A percentile compares a stretch with the other conserved stretches of the same genome.
Evolutionary conservation across 2,329 filamentous ascomycete species (phyloP).

Genomic region (Epichloe baconii): DNA sequence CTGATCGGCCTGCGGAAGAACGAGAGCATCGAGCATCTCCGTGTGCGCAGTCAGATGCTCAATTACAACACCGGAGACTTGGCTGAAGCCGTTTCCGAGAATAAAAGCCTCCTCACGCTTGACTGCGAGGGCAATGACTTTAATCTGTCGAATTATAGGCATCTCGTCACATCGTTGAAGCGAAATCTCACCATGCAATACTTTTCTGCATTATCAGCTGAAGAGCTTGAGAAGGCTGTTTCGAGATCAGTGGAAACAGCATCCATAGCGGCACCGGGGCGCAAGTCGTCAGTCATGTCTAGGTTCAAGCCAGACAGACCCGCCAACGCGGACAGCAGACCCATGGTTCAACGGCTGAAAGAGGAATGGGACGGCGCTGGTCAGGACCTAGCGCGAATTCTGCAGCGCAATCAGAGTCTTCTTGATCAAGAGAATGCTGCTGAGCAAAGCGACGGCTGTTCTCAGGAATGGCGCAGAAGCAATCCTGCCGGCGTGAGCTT

Average conservation of each 20-base stretch:
- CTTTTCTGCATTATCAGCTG: conserved; percentile 28
- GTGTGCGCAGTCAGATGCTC: conserved; percentile 42
- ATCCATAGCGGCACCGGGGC: conserved; percentile 13
- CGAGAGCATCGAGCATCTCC: conserved; percentile 33
- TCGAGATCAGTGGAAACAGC: conserved; percentile 21
- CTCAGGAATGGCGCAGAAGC: conserved; percentile 9
- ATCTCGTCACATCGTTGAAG: conserved; percentile 31
- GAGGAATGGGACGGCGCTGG: conserved; percentile 26
- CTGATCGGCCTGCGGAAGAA: conserved; percentile 34
- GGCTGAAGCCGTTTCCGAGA: conserved; percentile 34
- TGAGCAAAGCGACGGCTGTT: conserved; percentile 13
- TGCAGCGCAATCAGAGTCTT: conserved; percentile 22
- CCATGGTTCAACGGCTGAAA: conserved; percentile 23
- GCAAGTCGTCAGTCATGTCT: conserved; percentile 22
- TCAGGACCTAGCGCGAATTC: conserved; percentile 19
- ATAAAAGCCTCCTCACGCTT: conserved; percentile 35
- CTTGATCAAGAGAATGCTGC: conserved; percentile 12
- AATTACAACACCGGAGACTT: conserved; percentile 40
- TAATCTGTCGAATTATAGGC: conserved; percentile 36
- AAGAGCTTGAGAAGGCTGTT: conserved; percentile 23
- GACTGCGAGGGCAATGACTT: conserved; percentile 44
- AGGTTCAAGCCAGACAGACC: conserved; percentile 21
- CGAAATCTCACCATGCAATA: conserved; percentile 29
- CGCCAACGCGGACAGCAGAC: conserved; percentile 16
- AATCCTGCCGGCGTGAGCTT: conserved; percentile 16